Conservation (phyloP, 768 basidiomycete genomes). For the Phylloporus scabripes region DNA sequence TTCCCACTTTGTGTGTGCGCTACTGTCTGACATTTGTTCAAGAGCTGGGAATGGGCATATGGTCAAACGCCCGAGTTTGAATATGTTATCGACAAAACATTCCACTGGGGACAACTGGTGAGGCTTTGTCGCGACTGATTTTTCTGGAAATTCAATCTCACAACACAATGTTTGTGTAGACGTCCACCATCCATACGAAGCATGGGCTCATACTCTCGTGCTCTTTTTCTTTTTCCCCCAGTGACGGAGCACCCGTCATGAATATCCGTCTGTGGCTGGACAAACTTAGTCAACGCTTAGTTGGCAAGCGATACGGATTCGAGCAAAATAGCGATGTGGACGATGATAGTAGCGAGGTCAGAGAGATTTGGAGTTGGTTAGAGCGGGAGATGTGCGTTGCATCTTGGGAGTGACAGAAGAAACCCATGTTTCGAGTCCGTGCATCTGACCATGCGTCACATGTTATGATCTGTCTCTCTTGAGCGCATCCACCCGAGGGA, state of each 20-base stretch:
- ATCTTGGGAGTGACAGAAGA: neutral
- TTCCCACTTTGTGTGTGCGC: neutral
- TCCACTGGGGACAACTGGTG: conserved; percentile 51
- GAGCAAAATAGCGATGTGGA: conserved; percentile 24
- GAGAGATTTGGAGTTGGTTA: conserved; percentile 27
- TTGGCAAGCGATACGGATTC: conserved; percentile 37
- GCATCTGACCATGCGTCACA: neutral
- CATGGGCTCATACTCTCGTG: conserved; percentile 61
- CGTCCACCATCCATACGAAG: conserved; percentile 53
- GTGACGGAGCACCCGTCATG: neutral
- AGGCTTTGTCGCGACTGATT: conserved; percentile 10
- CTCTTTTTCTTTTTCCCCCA: conserved; percentile 28
- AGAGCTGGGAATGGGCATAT: conserved; percentile 93
- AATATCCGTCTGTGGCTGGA: conserved; percentile 13
- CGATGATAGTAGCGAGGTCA: neutral
- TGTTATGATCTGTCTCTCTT: neutral
- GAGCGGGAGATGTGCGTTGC: conserved; percentile 17
- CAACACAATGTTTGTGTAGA: neutral
- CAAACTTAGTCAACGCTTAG: conserved; percentile 22
- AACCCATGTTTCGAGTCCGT: neutral
- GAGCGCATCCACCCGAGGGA: neutral
- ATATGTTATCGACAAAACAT: conserved; percentile 44
- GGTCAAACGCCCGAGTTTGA: conserved; percentile 94
- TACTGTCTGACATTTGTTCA: neutral
- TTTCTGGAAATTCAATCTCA: neutral